Evolutionary conservation across 768 basidiomycete genomes (phyloP), one percentile per base, ranked within the genome.

Genomic region (Holtermanniella nyarrowii): DNA sequence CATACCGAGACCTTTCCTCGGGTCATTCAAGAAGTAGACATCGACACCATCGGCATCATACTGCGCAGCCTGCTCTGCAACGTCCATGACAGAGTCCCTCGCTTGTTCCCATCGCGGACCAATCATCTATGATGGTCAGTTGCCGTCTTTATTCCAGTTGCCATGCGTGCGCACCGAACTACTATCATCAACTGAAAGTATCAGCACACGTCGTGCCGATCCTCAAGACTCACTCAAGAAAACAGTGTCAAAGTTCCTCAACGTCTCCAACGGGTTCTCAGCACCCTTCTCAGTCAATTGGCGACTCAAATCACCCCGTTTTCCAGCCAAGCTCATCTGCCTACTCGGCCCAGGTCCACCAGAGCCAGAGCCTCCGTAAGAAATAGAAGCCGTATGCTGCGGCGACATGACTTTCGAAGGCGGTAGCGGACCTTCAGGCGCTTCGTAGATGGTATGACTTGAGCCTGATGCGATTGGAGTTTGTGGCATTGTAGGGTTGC

Each of bases 1-100:
- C 31, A 37, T 7, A 37, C 31, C 31, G 16, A 37, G 31, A 16
- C 31, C 31, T 16, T 37, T 37, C 10, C 64, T 42, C 26, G 60
- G 61, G 25, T 55, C 55, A 52, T 71, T 71, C 21, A 69, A 42
- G 48, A 71, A 69, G 48, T 66, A 62, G 3, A 71, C 48, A 40
- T 71, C 69, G 16, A 70, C 57, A 22, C 66, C 63, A 42, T 66
- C 55, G 44, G 57, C 52, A 41, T 63, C 60, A 46, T 63, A 63
- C 18, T 47, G 20, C 10, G 63, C 59, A 3, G 63, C 69, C 2
- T 58, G 59, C 44, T 64, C 65, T 2, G 65, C 62, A 4, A 69
- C 59, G 18, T 60, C 64, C 55, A 61, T 60, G 44, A 71, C 46
- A 5, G 64, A 62, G 20, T 40, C 31, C 16, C 56, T 39, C 2